These are phyloP conservation scores for Aureobasidium subglaciale DNA, from an alignment of 2,329 filamentous ascomycete species.

Conservation along the genomic window DNA sequence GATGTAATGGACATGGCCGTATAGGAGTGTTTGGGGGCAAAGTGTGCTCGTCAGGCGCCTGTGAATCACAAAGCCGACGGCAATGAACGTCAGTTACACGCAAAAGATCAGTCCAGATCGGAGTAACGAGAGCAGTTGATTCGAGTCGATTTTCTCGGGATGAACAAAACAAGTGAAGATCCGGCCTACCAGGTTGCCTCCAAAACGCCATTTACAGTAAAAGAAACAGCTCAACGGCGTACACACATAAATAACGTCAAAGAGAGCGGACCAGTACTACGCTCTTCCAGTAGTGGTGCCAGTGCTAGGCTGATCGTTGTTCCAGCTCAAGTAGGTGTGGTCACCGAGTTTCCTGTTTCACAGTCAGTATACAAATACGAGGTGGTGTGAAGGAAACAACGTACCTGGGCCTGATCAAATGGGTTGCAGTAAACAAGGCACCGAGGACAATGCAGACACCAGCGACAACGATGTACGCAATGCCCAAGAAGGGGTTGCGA, in stretches of 20 bases:
- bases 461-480: conserved; percentile 90
- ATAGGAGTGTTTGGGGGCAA: not conserved
- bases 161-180: not conserved
- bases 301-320: conserved; percentile 58
- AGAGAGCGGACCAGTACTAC: not conserved
- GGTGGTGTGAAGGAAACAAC: conserved; percentile 24
- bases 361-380: not conserved
- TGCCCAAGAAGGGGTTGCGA: conserved; percentile 90
- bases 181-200: not conserved
- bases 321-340: conserved; percentile 96
- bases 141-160: not conserved
- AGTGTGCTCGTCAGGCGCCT: not conserved
- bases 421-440: conserved; percentile 78
- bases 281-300: conserved; percentile 45
- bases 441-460: conserved; percentile 88
- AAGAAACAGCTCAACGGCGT: conserved; percentile 1
- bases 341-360: conserved; percentile 80
- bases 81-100: not conserved
- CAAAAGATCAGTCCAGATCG: not conserved
- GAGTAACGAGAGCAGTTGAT: not conserved
- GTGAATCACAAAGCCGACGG: not conserved
- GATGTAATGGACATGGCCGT: not conserved
- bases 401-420: conserved; percentile 84
- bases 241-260: conserved; percentile 13
- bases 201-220: conserved; percentile 4